Evolutionary conservation across 306 rosid genomes (phyloP).

Genomic region (Phaseolus lunatus): DNA sequence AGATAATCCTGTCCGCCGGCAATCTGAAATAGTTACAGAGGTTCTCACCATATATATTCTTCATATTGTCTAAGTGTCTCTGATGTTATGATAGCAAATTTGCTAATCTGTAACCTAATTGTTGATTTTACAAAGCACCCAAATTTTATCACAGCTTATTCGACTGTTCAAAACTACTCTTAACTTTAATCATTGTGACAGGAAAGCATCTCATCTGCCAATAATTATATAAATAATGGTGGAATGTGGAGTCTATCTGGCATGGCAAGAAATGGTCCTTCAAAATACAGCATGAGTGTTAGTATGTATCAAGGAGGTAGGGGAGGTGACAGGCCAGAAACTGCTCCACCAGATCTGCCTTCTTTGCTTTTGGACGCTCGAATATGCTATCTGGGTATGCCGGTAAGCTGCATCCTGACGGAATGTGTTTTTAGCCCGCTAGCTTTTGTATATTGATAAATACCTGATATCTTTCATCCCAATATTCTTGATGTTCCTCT

Average conservation of each 20-base stretch:
- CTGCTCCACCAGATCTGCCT: slow-evolving; percentile 96
- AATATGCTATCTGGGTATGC: slow-evolving; percentile 89
- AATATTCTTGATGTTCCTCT: slow-evolving; percentile 34
- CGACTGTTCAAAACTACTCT: slow-evolving; percentile 25
- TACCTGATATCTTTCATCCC: slow-evolving; percentile 1
- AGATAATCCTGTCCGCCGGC: slow-evolving; percentile 70
- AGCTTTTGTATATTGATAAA: slow-evolving; percentile 1
- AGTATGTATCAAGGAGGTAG: slow-evolving; percentile 88
- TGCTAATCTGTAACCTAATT: slow-evolving; percentile 2
- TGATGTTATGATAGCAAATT: slow-evolving; percentile 4
- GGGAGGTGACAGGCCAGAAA: slow-evolving; percentile 75
- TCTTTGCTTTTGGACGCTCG: slow-evolving; percentile 91
- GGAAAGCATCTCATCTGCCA: slow-evolving; percentile 85
- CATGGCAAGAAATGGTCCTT: slow-evolving; percentile 54
- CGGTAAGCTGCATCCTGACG: slow-evolving; percentile 63
- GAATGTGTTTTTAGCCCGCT: background rate
- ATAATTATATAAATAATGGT: slow-evolving; percentile 77
- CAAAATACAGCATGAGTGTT: slow-evolving; percentile 82
- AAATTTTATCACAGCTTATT: background rate
- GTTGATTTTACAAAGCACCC: slow-evolving; percentile 14
- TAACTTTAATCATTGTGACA: slow-evolving; percentile 49
- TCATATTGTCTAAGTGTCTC: slow-evolving; percentile 8
- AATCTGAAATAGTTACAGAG: slow-evolving; percentile 77
- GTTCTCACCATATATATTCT: slow-evolving; percentile 52
- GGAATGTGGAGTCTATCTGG: slow-evolving; percentile 77